phyloP scores from a whole-genome alignment of 163 green algal species.

The Scenedesmus sp. region DNA sequence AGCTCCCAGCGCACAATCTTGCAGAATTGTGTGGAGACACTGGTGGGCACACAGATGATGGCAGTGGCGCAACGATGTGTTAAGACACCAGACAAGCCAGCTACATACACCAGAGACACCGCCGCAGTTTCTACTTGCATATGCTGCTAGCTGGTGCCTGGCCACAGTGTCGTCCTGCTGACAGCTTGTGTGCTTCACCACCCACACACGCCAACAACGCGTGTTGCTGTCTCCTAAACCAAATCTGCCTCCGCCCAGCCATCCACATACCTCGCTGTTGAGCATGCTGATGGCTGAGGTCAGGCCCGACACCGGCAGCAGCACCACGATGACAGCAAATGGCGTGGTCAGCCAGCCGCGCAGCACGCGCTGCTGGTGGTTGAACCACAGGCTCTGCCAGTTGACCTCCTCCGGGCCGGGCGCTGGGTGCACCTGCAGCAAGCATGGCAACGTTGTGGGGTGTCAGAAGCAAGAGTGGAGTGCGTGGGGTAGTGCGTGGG shows the following conservation, averaged over 20 bases:
- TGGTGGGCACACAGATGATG: background rate
- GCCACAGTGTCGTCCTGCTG: too few species aligned
- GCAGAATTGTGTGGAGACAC: background rate
- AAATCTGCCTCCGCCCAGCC: background rate
- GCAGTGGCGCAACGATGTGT: too few species aligned
- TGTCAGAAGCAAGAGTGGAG: background rate
- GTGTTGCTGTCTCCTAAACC: background rate
- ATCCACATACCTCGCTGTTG: background rate
- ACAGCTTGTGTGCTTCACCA: too few species aligned
- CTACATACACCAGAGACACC: too few species aligned
- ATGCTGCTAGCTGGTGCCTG: too few species aligned
- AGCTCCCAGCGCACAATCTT: background rate
- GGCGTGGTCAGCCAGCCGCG: constrained; percentile 63
- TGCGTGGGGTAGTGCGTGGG: too few species aligned
- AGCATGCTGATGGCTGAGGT: constrained; percentile 54
- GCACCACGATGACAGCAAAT: constrained; percentile 73
- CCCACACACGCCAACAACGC: too few species aligned
- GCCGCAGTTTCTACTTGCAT: too few species aligned
- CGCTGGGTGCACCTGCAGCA: constrained; percentile 50
- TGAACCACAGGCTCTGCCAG: constrained; percentile 67
- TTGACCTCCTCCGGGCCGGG: constrained; percentile 78
- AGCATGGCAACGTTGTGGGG: background rate
- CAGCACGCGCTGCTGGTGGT: constrained; percentile 41
- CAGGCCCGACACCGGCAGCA: constrained; percentile 83
- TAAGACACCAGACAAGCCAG: too few species aligned